Evolutionary conservation across 306 rosid species (phyloP).

Genomic region (Pterocarpus macrocarpus): DNA sequence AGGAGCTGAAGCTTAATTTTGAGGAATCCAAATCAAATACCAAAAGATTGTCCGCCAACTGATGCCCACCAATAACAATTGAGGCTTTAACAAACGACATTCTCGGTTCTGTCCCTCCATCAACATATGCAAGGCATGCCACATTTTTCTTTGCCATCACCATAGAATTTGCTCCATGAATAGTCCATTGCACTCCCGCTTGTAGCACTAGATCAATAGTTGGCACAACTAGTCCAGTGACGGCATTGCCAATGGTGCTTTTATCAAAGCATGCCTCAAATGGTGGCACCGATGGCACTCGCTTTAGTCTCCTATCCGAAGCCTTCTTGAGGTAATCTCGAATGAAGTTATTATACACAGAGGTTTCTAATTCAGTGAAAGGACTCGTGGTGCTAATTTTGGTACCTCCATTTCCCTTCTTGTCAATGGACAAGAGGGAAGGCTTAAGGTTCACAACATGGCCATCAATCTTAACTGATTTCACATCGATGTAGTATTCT

Average conservation of each 20-base stretch:
- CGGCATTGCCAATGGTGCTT: conserved; percentile 2
- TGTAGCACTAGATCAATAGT: conserved; percentile 50
- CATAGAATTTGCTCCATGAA: conserved; percentile 49
- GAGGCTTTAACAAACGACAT: conserved; percentile 41
- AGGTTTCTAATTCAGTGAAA: conserved; percentile 43
- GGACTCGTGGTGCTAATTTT: conserved; percentile 48
- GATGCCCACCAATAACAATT: conserved; percentile 50
- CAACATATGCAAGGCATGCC: conserved; percentile 54
- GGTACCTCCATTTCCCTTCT: conserved; percentile 50
- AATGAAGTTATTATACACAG: conserved; percentile 47
- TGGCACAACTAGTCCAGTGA: conserved; percentile 34
- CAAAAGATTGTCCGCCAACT: conserved; percentile 46
- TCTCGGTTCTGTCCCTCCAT: conserved; percentile 45
- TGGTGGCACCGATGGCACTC: conserved; percentile 50
- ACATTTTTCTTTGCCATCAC: conserved; percentile 49
- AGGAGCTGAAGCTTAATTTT: conserved; percentile 50
- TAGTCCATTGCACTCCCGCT: conserved; percentile 46
- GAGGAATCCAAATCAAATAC: conserved; percentile 48
- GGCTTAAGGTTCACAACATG: conserved; percentile 46
- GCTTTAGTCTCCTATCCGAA: conserved; percentile 41
- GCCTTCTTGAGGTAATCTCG: conserved; percentile 48
- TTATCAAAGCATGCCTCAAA: conserved; percentile 55
- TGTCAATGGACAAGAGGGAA: conserved; percentile 42
- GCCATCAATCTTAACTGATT: conserved; percentile 49
- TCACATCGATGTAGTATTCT: conserved; percentile 52